Conservation (phyloP, 495 filamentous ascomycete genomes). For the Penicillium bialowiezense region DNA sequence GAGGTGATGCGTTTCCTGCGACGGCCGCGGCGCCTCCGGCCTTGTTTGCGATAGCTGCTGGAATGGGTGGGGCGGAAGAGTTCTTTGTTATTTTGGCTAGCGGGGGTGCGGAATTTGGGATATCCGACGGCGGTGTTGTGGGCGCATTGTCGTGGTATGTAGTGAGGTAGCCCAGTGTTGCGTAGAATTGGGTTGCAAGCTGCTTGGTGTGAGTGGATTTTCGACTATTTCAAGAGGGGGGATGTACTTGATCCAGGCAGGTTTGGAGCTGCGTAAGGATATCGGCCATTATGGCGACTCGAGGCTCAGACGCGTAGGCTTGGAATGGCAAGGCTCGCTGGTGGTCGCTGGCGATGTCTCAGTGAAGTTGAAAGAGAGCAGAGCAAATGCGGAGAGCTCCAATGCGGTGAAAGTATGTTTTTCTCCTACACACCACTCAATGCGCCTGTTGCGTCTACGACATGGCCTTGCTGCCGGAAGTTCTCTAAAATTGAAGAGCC, state of each 20-base stretch:
- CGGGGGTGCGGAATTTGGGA: slow-evolving; percentile 49
- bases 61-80: slow-evolving; percentile 37
- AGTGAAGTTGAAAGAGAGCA: slow-evolving; percentile 3
- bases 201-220: slow-evolving; percentile 32
- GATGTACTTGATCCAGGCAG: slow-evolving; percentile 78
- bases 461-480: slow-evolving; percentile 16
- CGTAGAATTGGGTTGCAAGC: slow-evolving; percentile 89
- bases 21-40: slow-evolving; percentile 16
- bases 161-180: slow-evolving; percentile 76
- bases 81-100: slow-evolving; percentile 45
- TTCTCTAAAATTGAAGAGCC: neutral
- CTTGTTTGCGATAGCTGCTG: slow-evolving; percentile 33
- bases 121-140: slow-evolving; percentile 56
- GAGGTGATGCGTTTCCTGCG: slow-evolving; percentile 28
- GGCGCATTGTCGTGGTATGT: slow-evolving; percentile 74
- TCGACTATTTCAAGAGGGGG: neutral
- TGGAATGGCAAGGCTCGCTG: neutral
- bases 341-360: too few relatives aligned
- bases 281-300: slow-evolving; percentile 67
- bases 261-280: slow-evolving; percentile 92
- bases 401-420: slow-evolving; percentile 23
- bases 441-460: slow-evolving; percentile 17
- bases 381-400: slow-evolving; percentile 29
- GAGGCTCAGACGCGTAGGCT: neutral
- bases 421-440: slow-evolving; percentile 14